These are phyloP conservation scores for Cladosporium austrohemisphaericum DNA, from an alignment of 2,329 filamentous ascomycete genomes.

Conservation along the genomic window DNA sequence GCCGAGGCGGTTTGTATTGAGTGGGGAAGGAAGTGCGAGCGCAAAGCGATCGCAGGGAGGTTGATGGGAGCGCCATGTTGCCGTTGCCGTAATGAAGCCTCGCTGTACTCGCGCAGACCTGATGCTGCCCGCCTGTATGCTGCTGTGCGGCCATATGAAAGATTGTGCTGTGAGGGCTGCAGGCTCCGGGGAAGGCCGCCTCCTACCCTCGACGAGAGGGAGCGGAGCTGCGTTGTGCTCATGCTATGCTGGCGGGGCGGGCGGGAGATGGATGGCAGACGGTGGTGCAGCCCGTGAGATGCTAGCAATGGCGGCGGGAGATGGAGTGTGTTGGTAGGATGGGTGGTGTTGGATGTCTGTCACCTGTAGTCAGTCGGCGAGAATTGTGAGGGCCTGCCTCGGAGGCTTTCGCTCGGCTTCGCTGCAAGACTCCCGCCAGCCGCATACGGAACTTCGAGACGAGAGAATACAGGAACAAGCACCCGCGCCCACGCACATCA, in stretches of 20 bases:
- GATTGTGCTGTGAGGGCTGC: conserved; percentile 33
- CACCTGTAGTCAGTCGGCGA: not conserved
- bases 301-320: conserved; percentile 3
- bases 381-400: not conserved
- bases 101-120: conserved; percentile 26
- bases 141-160: conserved; percentile 44
- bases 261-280: not conserved
- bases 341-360: not conserved
- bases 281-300: not conserved
- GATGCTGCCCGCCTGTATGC: conserved; percentile 46
- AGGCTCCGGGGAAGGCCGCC: conserved; percentile 25
- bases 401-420: not conserved
- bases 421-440: too few species aligned
- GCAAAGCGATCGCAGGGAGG: conserved; percentile 32
- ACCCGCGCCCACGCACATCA: not conserved
- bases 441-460: not conserved
- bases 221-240: conserved; percentile 41
- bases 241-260: conserved; percentile 36
- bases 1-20: conserved; percentile 39
- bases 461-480: not conserved
- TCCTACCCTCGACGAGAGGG: conserved; percentile 41
- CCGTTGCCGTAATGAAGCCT: conserved; percentile 28
- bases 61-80: conserved; percentile 19
- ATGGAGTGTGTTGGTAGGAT: not conserved
- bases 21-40: conserved; percentile 43